Conservation (phyloP, 768 basidiomycete genomes). For the Auricularia sp. region DNA sequence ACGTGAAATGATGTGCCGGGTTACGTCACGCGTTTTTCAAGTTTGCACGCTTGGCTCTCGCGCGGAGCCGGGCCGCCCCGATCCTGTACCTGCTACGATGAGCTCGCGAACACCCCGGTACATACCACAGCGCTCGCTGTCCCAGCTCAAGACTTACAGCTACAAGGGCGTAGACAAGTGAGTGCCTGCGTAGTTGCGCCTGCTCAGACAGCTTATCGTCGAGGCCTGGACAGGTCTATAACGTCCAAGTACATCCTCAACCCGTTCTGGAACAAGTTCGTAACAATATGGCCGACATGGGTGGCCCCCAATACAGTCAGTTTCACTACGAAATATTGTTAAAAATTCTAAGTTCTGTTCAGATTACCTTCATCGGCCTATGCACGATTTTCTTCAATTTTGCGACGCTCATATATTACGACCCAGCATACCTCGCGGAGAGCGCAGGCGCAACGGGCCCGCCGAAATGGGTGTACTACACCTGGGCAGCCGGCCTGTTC, state of each 20-base stretch:
- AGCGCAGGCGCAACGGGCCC: slow-evolving; percentile 51
- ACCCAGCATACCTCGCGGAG: slow-evolving; percentile 65
- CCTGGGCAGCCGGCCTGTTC: slow-evolving; percentile 88
- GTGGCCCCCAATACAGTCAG: slow-evolving; percentile 86
- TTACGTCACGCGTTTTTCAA: background rate
- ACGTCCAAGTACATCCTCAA: slow-evolving; percentile 66
- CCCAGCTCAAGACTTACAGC: slow-evolving; percentile 65
- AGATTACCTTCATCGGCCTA: slow-evolving; percentile 89
- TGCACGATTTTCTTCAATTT: slow-evolving; percentile 77
- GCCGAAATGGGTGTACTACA: slow-evolving; percentile 85
- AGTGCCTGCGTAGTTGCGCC: slow-evolving; percentile 13
- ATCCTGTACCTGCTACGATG: background rate
- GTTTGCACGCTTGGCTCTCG: background rate
- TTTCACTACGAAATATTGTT: slow-evolving; percentile 2
- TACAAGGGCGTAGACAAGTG: slow-evolving; percentile 80
- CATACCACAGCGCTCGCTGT: slow-evolving; percentile 55
- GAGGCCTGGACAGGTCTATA: slow-evolving; percentile 44
- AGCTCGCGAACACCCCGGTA: slow-evolving; percentile 22
- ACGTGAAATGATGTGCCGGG: no score
- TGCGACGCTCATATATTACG: slow-evolving; percentile 70
- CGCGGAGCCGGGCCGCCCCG: background rate
- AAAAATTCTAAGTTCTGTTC: background rate
- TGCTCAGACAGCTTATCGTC: background rate
- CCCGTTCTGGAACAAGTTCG: slow-evolving; percentile 88
- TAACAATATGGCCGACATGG: slow-evolving; percentile 74